A percentile compares a stretch with the other conserved stretches of the same genome.
These are phyloP conservation scores for Hortaea werneckii DNA, from an alignment of 2,329 filamentous ascomycete species.

Conservation along the genomic window DNA sequence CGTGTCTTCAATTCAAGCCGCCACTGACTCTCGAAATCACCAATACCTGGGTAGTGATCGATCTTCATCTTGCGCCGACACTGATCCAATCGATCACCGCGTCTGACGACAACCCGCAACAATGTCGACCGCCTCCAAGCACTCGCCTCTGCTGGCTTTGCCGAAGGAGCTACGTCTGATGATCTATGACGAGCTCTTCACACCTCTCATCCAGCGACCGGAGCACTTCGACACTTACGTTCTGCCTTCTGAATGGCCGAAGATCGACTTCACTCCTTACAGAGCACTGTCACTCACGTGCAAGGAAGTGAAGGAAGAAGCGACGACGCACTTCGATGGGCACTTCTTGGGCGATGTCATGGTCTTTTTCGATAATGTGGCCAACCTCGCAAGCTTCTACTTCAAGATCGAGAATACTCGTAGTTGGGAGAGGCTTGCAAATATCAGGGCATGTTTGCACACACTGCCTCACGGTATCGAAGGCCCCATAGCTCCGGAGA, in stretches of 20 bases:
- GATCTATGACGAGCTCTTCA: conserved; percentile 2
- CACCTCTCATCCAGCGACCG: background rate
- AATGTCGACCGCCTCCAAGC: background rate
- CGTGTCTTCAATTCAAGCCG: too few relatives aligned
- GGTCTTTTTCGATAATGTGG: background rate
- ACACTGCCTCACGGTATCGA: too few relatives aligned
- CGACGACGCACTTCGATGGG: background rate
- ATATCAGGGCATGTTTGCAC: background rate
- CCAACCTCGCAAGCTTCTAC: background rate
- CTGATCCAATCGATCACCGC: too few relatives aligned
- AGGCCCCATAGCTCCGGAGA: too few relatives aligned
- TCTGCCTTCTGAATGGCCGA: background rate
- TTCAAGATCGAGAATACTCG: background rate
- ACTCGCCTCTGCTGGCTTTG: background rate
- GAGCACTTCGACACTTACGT: conserved; percentile 1
- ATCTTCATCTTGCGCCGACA: too few relatives aligned
- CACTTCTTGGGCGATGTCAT: background rate
- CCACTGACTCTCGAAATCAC: too few relatives aligned
- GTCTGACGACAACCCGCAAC: too few relatives aligned
- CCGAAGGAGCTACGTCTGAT: conserved; percentile 3
- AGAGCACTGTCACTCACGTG: background rate
- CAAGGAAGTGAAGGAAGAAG: background rate
- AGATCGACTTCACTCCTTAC: background rate
- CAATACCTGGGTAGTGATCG: too few relatives aligned
- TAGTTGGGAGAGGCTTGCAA: background rate